phyloP scores from a whole-genome alignment of 257 asterid species.

The Apocynum venetum region DNA sequence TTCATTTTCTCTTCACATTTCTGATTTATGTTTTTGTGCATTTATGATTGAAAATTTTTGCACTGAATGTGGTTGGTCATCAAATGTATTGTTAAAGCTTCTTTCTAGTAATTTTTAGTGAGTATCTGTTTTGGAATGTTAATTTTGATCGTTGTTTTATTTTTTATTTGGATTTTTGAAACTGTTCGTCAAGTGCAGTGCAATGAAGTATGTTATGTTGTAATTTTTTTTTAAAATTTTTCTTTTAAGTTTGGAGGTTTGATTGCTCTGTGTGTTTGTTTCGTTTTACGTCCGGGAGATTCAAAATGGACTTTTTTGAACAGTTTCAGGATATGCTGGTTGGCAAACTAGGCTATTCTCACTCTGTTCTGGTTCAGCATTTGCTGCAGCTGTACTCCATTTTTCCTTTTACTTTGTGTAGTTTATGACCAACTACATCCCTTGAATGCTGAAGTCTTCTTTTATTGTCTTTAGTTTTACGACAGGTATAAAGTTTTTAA shows the following conservation, averaged over 20 bases:
- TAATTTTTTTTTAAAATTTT: background rate
- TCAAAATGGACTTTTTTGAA: background rate
- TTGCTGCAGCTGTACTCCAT: background rate
- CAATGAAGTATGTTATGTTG: background rate
- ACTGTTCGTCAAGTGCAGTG: background rate
- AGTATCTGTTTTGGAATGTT: background rate
- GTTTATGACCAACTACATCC: background rate
- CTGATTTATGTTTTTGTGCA: background rate
- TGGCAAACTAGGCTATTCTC: background rate
- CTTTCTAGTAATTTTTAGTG: no score
- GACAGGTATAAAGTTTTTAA: background rate
- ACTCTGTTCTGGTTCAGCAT: background rate
- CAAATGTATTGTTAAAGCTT: background rate
- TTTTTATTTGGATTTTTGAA: background rate
- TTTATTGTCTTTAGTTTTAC: background rate
- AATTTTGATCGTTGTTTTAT: background rate
- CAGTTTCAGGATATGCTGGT: background rate
- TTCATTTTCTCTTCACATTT: slow-evolving; percentile 1
- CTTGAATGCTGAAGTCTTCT: background rate
- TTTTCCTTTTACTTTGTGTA: background rate
- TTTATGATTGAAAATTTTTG: background rate
- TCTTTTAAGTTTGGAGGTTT: background rate
- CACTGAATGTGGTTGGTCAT: background rate
- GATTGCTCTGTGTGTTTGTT: background rate
- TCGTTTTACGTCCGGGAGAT: background rate